Evolutionary conservation across 768 basidiomycete genomes (phyloP).

Genomic region (Podaxis sp.): DNA sequence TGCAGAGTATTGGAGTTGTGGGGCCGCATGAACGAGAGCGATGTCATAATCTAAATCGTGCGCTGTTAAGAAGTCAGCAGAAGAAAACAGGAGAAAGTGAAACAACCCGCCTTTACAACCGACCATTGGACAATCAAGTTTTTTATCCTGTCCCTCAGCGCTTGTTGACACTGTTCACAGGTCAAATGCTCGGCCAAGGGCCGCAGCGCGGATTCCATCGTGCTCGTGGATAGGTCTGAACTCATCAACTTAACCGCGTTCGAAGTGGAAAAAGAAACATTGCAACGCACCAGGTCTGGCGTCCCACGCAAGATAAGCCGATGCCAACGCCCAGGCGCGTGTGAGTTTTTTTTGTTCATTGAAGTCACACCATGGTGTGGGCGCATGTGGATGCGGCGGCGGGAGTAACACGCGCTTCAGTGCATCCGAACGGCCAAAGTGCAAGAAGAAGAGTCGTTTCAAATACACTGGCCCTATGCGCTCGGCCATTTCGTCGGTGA

Average conservation of each 20-base stretch:
- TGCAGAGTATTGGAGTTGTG: too few relatives aligned
- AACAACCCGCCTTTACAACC: constrained; percentile 57
- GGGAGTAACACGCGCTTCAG: constrained; percentile 73
- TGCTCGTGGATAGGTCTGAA: constrained; percentile 65
- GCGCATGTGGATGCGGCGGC: constrained; percentile 74
- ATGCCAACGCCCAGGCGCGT: constrained; percentile 77
- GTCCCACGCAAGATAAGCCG: constrained; percentile 83
- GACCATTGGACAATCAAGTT: constrained; percentile 74
- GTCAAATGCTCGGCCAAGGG: constrained; percentile 65
- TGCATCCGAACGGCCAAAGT: constrained; percentile 78
- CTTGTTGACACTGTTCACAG: constrained; percentile 64
- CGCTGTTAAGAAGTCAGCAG: constrained; percentile 30
- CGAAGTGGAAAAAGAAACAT: background rate
- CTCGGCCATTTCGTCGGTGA: constrained; percentile 68
- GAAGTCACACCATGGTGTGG: constrained; percentile 64
- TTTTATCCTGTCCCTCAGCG: constrained; percentile 63
- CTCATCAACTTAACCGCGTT: constrained; percentile 12
- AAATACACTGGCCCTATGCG: constrained; percentile 74
- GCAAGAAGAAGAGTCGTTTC: constrained; percentile 78
- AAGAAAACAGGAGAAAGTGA: background rate
- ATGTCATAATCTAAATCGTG: constrained; percentile 41
- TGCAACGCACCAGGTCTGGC: constrained; percentile 61
- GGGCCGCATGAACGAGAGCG: background rate
- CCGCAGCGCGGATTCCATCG: constrained; percentile 68
- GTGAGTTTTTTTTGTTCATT: constrained; percentile 75